Evolutionary conservation across 225 moss, liverwort and hornwort species (phyloP).

Genomic region (Ulota crispa): DNA sequence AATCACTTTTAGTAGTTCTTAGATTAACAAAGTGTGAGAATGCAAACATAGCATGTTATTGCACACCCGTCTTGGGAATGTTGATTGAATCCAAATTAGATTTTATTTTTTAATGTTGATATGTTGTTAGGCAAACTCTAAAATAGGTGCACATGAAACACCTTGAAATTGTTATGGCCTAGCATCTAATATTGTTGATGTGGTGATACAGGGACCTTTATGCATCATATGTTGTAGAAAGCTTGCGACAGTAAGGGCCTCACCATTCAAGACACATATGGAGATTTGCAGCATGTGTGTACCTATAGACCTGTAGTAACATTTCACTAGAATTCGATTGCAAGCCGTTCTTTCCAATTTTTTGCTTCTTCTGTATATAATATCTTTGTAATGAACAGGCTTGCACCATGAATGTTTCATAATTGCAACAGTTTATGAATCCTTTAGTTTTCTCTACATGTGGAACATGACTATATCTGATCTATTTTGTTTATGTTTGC

Average conservation of each 20-base stretch:
- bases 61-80: not conserved
- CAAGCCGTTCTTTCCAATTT: not conserved
- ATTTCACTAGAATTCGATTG: slow-evolving; percentile 14
- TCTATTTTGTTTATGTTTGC: slow-evolving; percentile 8
- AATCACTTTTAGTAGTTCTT: not conserved
- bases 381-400: not conserved
- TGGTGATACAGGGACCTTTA: slow-evolving; percentile 68
- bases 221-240: slow-evolving; percentile 83
- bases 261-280: slow-evolving; percentile 27
- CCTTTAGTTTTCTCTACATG: not conserved
- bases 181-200: not conserved
- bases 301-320: slow-evolving; percentile 21
- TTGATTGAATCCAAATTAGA: not conserved
- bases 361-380: not conserved
- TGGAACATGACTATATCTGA: not conserved
- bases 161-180: not conserved
- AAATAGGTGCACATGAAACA: not conserved
- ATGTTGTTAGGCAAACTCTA: not conserved
- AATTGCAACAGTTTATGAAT: not conserved
- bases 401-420: not conserved
- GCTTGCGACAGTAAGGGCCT: slow-evolving; percentile 67
- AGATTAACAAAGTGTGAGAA: not conserved
- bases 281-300: slow-evolving; percentile 30
- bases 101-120: not conserved
- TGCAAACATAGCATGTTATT: not conserved